Conservation (phyloP, 1,284 basidiomycete genomes). For the Retiboletus flavoniger region DNA sequence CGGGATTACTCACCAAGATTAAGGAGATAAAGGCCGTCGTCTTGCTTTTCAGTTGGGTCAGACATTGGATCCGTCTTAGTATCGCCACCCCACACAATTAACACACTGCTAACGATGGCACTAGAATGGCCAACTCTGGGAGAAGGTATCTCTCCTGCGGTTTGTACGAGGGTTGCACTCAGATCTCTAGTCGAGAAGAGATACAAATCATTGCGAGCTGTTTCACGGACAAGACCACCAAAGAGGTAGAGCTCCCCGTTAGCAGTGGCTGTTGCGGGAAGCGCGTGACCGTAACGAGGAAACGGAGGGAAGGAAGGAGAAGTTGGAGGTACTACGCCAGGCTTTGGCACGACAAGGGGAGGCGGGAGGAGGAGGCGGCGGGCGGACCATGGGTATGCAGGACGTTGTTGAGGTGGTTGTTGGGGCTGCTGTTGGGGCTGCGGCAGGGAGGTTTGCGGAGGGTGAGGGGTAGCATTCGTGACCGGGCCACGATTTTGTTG, state of each 20-base stretch:
- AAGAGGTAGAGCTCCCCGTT: slow-evolving; percentile 95
- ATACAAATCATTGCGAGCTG: slow-evolving; percentile 93
- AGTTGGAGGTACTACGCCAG: slow-evolving; percentile 56
- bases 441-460: slow-evolving; percentile 28
- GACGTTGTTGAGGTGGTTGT: slow-evolving; percentile 46
- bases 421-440: slow-evolving; percentile 28
- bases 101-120: slow-evolving; percentile 92
- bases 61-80: slow-evolving; percentile 75
- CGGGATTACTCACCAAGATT: slow-evolving; percentile 73
- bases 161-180: slow-evolving; percentile 78
- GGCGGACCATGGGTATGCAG: slow-evolving; percentile 77
- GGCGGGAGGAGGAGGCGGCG: slow-evolving; percentile 66
- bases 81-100: slow-evolving; percentile 99
- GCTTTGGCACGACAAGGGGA: slow-evolving; percentile 60
- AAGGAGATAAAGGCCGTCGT: slow-evolving; percentile 93
- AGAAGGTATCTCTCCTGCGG: slow-evolving; percentile 86
- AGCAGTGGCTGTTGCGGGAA: slow-evolving; percentile 81
- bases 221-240: slow-evolving; percentile 92
- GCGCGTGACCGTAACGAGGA: slow-evolving; percentile 94
- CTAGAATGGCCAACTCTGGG: slow-evolving; percentile 95
- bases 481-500: slow-evolving; percentile 29
- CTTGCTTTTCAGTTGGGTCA: slow-evolving; percentile 77
- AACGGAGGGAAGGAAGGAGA: slow-evolving; percentile 82
- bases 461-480: slow-evolving; percentile 22
- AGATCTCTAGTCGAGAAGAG: slow-evolving; percentile 81